Evolutionary conservation across 768 basidiomycete species (phyloP).

Genomic region (Pulveroboletus sp.): DNA sequence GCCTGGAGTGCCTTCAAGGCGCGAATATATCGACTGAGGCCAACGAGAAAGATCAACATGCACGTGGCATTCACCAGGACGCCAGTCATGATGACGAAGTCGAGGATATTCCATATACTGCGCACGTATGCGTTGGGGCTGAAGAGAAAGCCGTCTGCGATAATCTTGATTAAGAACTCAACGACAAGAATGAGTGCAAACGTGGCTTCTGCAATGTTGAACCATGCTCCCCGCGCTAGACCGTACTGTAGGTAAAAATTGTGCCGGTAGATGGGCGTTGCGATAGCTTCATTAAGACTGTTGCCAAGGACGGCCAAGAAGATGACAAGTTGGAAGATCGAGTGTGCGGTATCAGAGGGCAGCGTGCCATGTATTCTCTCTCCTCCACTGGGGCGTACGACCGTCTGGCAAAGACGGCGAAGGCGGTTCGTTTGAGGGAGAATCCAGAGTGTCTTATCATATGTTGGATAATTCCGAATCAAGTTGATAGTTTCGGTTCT

Average conservation of each 20-base stretch:
- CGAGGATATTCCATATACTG: conserved; percentile 89
- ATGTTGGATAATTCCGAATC: conserved; percentile 83
- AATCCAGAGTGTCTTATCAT: conserved; percentile 87
- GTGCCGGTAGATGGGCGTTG: conserved; percentile 80
- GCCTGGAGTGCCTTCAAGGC: conserved; percentile 86
- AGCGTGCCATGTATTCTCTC: conserved; percentile 84
- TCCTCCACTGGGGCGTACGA: conserved; percentile 79
- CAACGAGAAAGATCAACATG: conserved; percentile 69
- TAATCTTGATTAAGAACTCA: conserved; percentile 86
- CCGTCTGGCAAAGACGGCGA: conserved; percentile 72
- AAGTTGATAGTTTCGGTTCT: conserved; percentile 80
- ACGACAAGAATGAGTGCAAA: conserved; percentile 69
- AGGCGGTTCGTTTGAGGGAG: conserved; percentile 76
- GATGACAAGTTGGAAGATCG: conserved; percentile 71
- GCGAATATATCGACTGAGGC: conserved; percentile 76
- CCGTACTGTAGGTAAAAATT: conserved; percentile 63
- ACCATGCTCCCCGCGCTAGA: conserved; percentile 71
- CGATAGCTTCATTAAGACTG: conserved; percentile 76
- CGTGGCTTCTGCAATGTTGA: conserved; percentile 71
- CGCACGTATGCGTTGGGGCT: conserved; percentile 89
- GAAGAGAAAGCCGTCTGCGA: conserved; percentile 90
- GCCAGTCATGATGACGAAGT: conserved; percentile 79
- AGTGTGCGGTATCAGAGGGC: conserved; percentile 58
- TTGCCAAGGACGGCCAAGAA: conserved; percentile 75
- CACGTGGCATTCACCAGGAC: conserved; percentile 72